Base-by-base conservation (phyloP, 169 alveolate genomes). In the Sarcocystis neurona region DNA sequence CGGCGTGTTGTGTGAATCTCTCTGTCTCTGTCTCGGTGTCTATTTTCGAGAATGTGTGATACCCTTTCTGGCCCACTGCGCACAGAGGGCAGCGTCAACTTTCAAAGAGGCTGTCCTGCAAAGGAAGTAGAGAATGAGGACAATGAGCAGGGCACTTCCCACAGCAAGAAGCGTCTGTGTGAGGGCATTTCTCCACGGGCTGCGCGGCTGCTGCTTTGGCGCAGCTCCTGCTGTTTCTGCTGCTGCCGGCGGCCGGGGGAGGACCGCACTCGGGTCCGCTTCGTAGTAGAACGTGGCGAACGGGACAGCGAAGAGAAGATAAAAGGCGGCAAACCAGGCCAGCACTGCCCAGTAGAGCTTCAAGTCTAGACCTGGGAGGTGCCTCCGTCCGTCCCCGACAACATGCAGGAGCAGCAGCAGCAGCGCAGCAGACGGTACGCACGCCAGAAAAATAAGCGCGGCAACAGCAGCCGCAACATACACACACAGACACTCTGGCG, bases 221-320 rank as follows among this genome's bases (percentile, higher is more conserved):
- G 43, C 85, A n/a, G n/a, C n/a, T n/a, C n/a, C n/a, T n/a, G n/a
- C n/a, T n/a, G n/a, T n/a, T n/a, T n/a, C n/a, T n/a, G n/a, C n/a
- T n/a, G n/a, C n/a, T n/a, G n/a, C n/a, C n/a, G n/a, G n/a, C n/a
- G n/a, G n/a, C n/a, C n/a, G n/a, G n/a, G n/a, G n/a, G n/a, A n/a
- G n/a, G n/a, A n/a, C n/a, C n/a, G n/a, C n/a, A n/a, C n/a, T n/a
- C 18, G 37, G 30, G 68, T 77, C 85, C n/a, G 85, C 85, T 68
- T 77, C 85, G n/a, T 77, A 77, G 68, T 77, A 77, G 44, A 77
- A 77, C 37, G 46, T 34, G 27, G 85, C 85, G 43, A 77, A 77
- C 48, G 85, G 85, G 44, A 77, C 70, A 5, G 68, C 68, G 20
- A 77, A 20, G 43, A 77, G 85, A 30, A 77, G 85, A 30, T 77